Conservation (phyloP, 176 grass and related monocot genomes). For the Phyllostachys edulis region DNA sequence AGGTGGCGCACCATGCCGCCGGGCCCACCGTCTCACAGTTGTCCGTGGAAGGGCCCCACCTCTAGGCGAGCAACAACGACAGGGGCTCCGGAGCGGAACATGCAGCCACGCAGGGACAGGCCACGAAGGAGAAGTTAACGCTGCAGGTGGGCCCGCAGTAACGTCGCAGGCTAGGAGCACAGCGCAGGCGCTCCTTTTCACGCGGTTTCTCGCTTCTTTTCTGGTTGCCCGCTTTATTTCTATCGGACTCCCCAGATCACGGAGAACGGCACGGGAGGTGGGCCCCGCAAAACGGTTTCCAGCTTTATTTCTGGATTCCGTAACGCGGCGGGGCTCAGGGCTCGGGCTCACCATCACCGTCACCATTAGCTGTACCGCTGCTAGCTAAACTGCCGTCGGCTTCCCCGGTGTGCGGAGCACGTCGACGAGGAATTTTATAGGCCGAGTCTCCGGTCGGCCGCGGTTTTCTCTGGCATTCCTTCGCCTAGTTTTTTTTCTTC, state of each 20-base stretch:
- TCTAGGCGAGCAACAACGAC: background rate
- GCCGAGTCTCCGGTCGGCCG: background rate
- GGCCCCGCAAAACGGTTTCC: background rate
- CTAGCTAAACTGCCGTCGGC: background rate
- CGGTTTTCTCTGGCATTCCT: background rate
- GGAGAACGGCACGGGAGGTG: background rate
- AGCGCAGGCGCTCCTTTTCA: background rate
- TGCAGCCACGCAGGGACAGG: background rate
- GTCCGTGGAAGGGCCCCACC: background rate
- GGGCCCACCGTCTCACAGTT: background rate
- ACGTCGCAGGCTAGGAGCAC: background rate
- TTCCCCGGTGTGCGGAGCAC: background rate
- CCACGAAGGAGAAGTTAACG: background rate
- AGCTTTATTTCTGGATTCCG: background rate
- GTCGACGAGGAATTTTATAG: background rate
- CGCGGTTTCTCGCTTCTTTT: conserved; percentile 14
- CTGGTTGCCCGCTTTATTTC: background rate
- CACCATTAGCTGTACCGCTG: background rate
- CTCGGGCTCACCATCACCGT: background rate
- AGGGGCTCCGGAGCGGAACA: background rate
- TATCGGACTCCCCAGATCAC: background rate
- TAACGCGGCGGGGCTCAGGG: background rate
- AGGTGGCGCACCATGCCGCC: conserved; percentile 3
- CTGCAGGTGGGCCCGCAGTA: background rate
- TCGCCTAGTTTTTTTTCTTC: too few species aligned